A percentile compares a stretch with the other conserved stretches of the same genome.
phyloP scores from a whole-genome alignment of 1,284 basidiomycete genomes.

The Ustilago hordei region DNA sequence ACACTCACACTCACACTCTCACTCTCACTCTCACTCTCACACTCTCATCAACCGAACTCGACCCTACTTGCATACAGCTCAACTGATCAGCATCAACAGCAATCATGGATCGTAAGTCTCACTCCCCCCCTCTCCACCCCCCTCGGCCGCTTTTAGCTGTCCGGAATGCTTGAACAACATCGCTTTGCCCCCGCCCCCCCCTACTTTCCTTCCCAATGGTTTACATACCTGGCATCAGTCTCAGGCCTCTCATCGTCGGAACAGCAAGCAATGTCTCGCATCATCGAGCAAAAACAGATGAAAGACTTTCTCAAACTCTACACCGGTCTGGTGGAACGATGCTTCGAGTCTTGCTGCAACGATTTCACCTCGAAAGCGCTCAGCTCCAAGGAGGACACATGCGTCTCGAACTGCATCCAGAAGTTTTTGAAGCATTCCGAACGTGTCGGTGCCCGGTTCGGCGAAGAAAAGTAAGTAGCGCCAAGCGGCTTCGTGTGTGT shows the following conservation, averaged over 20 bases:
- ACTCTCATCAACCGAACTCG: no score
- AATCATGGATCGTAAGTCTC: conserved; percentile 54
- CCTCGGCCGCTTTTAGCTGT: not conserved
- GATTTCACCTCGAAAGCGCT: conserved; percentile 96
- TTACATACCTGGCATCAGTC: conserved; percentile 38
- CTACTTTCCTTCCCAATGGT: not conserved
- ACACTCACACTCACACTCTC: no score
- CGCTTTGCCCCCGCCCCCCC: not conserved
- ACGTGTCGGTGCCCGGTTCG: conserved; percentile 87
- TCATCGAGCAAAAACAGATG: conserved; percentile 78
- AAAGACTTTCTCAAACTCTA: conserved; percentile 97
- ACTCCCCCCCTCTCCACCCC: no score
- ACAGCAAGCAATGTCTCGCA: conserved; percentile 65
- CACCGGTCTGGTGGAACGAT: conserved; percentile 93
- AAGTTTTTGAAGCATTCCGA: conserved; percentile 99
- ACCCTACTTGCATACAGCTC: not conserved
- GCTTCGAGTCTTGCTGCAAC: conserved; percentile 93
- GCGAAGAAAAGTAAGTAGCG: conserved; percentile 65
- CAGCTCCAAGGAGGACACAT: conserved; percentile 84
- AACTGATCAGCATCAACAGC: conserved; percentile 3
- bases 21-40: no score
- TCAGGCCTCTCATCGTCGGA: conserved; percentile 64
- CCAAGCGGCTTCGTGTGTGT: not conserved
- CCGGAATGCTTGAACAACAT: not conserved
- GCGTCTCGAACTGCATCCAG: conserved; percentile 78